Conservation (phyloP, 2,329 filamentous ascomycete genomes). For the Apiospora phragmitis region DNA sequence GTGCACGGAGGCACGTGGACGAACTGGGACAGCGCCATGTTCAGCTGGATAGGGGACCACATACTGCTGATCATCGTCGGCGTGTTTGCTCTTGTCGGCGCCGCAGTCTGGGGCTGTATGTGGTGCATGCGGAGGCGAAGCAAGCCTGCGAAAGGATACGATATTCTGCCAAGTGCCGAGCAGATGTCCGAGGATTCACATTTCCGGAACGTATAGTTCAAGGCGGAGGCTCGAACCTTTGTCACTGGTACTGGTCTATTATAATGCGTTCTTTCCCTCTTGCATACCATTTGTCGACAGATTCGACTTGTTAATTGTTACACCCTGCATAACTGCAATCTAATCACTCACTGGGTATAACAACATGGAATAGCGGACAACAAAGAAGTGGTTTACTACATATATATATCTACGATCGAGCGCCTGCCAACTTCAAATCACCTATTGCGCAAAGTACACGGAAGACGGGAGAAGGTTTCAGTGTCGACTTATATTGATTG, state of each 20-base stretch:
- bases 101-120: slow-evolving; percentile 4
- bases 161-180: background rate
- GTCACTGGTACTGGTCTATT: background rate
- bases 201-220: background rate
- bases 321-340: background rate
- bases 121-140: slow-evolving; percentile 8
- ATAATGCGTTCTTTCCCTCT: background rate
- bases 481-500: no score
- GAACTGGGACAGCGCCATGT: slow-evolving; percentile 31
- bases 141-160: background rate
- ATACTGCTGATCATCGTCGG: slow-evolving; percentile 19
- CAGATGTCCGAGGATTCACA: background rate
- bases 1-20: slow-evolving; percentile 29
- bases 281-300: background rate
- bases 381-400: no score
- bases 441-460: no score
- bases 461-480: no score
- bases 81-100: background rate
- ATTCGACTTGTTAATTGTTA: no score
- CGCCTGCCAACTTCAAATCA: no score
- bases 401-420: no score
- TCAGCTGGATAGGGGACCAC: slow-evolving; percentile 29
- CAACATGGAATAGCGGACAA: no score
- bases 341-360: background rate
- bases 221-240: background rate